Base-by-base conservation (phyloP, 2,329 filamentous ascomycete genomes). In the Stachybotrys echinatus region DNA sequence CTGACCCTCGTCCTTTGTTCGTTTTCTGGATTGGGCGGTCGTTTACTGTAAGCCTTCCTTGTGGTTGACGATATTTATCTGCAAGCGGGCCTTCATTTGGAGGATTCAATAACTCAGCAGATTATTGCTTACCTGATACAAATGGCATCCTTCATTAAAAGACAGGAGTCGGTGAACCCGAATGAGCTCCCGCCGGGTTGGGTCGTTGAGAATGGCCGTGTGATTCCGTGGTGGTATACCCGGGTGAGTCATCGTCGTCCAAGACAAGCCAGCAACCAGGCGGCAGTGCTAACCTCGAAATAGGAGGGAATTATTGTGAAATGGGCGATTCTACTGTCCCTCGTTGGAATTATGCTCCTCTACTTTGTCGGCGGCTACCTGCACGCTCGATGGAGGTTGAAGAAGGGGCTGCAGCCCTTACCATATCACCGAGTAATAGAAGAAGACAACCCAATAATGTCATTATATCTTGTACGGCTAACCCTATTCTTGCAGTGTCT, bases 381-480 rank as follows among this genome's bases (percentile, higher is more conserved):
- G 44, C 89, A 92, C 67, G 89, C 88, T 43, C 81, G 81, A 64
- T 69, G 70, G 43, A 77, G 89, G 44, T 74, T 92, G 55, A 75
- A 72, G 53, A 85, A 83, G 64, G 87, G 87, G 2, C 71, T 83
- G 37, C 72, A 75, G 18, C 85, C 88, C 17, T 68, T 91, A 34
- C 69, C 67, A 54, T 92, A 92, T 62, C 88, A 94, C 67, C 74
- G 84, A 60, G 83, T 86, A 74, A n/a, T n/a, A n/a, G n/a, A n/a
- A 31, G 79, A 20, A 43, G 31, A 8, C 27, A 34, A n/a, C n/a
- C n/a, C n/a, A n/a, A n/a, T n/a, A n/a, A n/a, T n/a, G n/a, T n/a
- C n/a, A n/a, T n/a, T n/a, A 49, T 75, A 67, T n/a, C n/a, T n/a
- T n/a, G n/a, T n/a, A n/a, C n/a, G n/a, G n/a, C n/a, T n/a, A n/a